Conservation (phyloP, 2,329 filamentous ascomycete species). For the Venturiaceae sp. region DNA sequence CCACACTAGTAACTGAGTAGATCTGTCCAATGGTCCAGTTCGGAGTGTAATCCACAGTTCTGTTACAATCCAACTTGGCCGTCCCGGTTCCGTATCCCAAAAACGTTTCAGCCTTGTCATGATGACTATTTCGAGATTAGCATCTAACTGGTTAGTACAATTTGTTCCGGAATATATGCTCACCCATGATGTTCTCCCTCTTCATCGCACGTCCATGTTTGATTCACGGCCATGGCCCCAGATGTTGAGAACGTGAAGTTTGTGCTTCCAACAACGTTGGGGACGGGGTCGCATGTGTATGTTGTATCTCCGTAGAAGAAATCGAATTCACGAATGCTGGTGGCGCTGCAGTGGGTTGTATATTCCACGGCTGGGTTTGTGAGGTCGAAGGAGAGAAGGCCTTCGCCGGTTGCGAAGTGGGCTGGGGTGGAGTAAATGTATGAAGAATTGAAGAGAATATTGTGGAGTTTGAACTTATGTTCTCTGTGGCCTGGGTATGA, state of each 20-base stretch:
- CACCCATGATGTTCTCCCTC: background rate
- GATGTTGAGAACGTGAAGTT: constrained; percentile 10
- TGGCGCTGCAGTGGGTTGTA: constrained; percentile 5
- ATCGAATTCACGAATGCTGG: background rate
- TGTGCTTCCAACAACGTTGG: background rate
- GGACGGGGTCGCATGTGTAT: background rate
- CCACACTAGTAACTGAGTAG: constrained; percentile 4
- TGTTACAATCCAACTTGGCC: background rate
- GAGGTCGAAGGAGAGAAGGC: constrained; percentile 9
- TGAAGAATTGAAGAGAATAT: constrained; percentile 9
- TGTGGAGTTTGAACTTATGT: constrained; percentile 2
- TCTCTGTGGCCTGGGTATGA: background rate
- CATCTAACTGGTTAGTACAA: background rate
- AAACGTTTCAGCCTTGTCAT: background rate
- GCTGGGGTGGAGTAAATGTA: constrained; percentile 10
- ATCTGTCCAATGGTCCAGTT: constrained; percentile 11
- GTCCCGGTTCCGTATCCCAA: background rate
- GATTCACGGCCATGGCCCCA: constrained; percentile 9
- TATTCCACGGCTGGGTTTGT: background rate
- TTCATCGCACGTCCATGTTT: constrained; percentile 8
- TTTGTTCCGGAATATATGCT: too few species aligned
- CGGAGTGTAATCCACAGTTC: constrained; percentile 3
- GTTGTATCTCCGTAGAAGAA: background rate
- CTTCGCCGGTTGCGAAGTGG: constrained; percentile 10
- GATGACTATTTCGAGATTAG: background rate